These are phyloP conservation scores for Lycium barbarum DNA, from an alignment of 257 asterid species.

Conservation along the genomic window DNA sequence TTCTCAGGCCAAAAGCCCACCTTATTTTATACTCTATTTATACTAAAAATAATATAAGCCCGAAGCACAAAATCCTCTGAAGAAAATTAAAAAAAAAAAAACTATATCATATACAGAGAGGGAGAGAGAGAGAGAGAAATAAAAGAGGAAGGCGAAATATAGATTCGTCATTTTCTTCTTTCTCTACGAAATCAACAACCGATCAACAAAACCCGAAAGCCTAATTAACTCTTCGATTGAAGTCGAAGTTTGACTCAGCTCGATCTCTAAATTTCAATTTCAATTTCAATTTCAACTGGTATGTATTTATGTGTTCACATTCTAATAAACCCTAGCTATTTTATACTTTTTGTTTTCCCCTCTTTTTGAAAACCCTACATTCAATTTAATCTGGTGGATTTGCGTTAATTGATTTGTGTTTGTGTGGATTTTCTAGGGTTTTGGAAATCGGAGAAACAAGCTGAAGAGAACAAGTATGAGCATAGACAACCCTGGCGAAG, in stretches of 20 bases:
- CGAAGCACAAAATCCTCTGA: neutral
- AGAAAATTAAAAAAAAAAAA: neutral
- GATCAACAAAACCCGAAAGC: neutral
- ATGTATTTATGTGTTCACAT: slow-evolving; percentile 46
- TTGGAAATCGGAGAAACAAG: slow-evolving; percentile 32
- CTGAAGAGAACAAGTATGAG: slow-evolving; percentile 66
- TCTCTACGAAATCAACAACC: slow-evolving; percentile 54
- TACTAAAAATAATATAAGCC: neutral
- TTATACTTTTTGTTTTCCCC: neutral
- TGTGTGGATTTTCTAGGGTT: slow-evolving; percentile 39
- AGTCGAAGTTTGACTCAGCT: slow-evolving; percentile 40
- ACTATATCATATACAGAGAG: neutral
- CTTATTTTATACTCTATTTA: neutral
- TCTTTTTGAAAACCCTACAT: slow-evolving; percentile 42
- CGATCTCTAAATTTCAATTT: slow-evolving; percentile 47
- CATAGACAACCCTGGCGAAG: slow-evolving; percentile 87
- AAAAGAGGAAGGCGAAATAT: slow-evolving; percentile 25
- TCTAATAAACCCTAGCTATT: slow-evolving; percentile 55
- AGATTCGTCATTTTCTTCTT: slow-evolving; percentile 56
- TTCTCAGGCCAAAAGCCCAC: slow-evolving; percentile 30
- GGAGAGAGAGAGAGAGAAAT: neutral
- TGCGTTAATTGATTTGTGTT: neutral
- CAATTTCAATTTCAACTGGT: slow-evolving; percentile 48
- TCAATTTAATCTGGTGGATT: neutral
- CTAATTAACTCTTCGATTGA: slow-evolving; percentile 24